A percentile compares a stretch with the other conserved stretches of the same genome.
phyloP scores from a whole-genome alignment of 78 protist species.

The Ministeria vibrans region DNA sequence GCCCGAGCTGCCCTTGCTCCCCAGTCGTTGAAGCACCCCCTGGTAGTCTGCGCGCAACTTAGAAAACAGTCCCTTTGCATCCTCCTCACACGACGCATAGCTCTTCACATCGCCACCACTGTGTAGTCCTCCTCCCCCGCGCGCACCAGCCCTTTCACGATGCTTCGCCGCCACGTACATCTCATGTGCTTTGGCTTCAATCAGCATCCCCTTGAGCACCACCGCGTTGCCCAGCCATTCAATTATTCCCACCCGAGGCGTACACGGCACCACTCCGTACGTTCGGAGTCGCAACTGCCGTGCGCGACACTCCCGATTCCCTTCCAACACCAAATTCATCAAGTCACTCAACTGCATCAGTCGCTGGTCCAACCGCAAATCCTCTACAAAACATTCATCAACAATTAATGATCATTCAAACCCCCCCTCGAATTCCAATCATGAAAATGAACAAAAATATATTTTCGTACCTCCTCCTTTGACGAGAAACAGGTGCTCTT shows the following conservation, averaged over 20 bases:
- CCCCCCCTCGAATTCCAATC: too few relatives aligned
- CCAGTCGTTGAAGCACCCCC: neutral
- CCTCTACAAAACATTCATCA: too few relatives aligned
- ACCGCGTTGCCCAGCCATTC: constrained; percentile 78
- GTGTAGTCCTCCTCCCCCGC: too few relatives aligned
- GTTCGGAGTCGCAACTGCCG: constrained; percentile 50
- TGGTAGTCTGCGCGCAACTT: neutral
- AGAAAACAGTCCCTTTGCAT: too few relatives aligned
- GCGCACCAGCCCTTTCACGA: too few relatives aligned
- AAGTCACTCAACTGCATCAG: constrained; percentile 62
- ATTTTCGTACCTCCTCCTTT: constrained; percentile 97
- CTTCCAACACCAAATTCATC: constrained; percentile 48
- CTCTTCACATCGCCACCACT: too few relatives aligned
- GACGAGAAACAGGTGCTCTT: constrained; percentile 61
- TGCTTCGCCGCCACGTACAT: too few relatives aligned
- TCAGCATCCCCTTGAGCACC: constrained; percentile 47
- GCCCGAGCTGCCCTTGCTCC: neutral
- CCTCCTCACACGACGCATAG: too few relatives aligned
- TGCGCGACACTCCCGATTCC: neutral
- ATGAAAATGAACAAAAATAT: too few relatives aligned
- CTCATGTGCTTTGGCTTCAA: too few relatives aligned
- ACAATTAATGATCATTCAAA: too few relatives aligned
- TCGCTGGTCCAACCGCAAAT: constrained; percentile 81
- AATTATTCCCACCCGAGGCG: constrained; percentile 69
- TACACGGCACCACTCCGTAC: constrained; percentile 80